Conservation (phyloP, 83 land plant genomes). For the Thuja plicata region DNA sequence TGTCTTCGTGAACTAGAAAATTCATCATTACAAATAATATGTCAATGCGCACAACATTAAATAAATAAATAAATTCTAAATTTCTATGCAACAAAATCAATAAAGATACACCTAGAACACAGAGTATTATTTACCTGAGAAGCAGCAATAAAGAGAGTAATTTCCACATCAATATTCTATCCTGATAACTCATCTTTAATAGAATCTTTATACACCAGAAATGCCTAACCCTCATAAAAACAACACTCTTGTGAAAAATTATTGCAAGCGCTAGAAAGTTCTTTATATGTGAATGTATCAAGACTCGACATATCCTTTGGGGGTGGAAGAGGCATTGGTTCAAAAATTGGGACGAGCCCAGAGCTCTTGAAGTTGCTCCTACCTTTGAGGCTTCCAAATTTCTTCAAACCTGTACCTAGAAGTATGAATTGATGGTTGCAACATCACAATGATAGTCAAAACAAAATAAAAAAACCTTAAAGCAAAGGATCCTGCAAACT, state of each 20-base stretch:
- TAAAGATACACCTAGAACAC: background rate
- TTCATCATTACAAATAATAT: background rate
- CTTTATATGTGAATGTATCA: conserved; percentile 51
- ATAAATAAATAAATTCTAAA: background rate
- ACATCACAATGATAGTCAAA: too few relatives aligned
- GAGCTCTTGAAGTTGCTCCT: conserved; percentile 19
- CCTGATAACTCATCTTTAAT: conserved; percentile 53
- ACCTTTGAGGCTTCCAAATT: conserved; percentile 49
- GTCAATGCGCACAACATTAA: background rate
- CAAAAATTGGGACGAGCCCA: conserved; percentile 46
- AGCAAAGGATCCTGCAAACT: too few relatives aligned
- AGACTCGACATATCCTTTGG: conserved; percentile 21
- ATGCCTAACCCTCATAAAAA: conserved; percentile 52
- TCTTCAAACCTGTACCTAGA: conserved; percentile 20
- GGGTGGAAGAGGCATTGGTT: conserved; percentile 68
- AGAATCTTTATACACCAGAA: conserved; percentile 49
- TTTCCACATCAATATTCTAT: conserved; percentile 59
- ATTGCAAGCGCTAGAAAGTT: conserved; percentile 56
- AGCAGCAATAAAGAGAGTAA: conserved; percentile 46
- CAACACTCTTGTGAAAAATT: conserved; percentile 58
- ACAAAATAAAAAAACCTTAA: too few relatives aligned
- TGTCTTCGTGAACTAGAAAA: too few relatives aligned
- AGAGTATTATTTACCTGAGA: conserved; percentile 36
- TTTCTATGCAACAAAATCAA: background rate
- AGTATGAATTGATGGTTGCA: too few relatives aligned